phyloP scores from a whole-genome alignment of 129 eudicot genomes.

The Ambrosia trifida region DNA sequence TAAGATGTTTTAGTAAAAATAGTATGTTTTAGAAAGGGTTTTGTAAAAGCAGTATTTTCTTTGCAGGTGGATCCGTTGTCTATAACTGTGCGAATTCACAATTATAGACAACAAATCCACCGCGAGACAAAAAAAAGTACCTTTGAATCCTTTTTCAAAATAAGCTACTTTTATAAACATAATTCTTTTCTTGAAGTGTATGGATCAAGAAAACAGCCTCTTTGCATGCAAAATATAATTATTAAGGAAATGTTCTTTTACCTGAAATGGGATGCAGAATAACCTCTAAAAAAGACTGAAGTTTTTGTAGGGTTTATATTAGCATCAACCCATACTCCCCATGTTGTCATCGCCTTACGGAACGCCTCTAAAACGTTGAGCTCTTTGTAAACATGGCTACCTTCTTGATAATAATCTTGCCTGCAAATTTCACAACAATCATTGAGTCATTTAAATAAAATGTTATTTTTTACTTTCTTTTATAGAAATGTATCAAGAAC shows the following conservation, averaged over 20 bases:
- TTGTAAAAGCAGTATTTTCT: not conserved
- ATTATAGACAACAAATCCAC: no score
- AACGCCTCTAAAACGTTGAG: constrained; percentile 77
- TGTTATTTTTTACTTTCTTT: not conserved
- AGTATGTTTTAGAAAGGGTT: no score
- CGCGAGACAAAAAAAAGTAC: no score
- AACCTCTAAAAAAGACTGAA: constrained; percentile 84
- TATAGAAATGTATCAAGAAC: not conserved
- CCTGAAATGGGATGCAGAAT: constrained; percentile 95
- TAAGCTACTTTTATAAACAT: no score
- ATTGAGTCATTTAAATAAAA: not conserved
- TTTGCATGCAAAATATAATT: not conserved
- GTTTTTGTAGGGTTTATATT: constrained; percentile 66
- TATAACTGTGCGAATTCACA: not conserved
- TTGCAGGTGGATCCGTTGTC: not conserved
- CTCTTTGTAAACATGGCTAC: constrained; percentile 58
- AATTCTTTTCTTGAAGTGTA: not conserved
- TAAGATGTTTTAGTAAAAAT: no score
- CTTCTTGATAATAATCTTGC: constrained; percentile 69
- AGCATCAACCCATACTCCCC: constrained; percentile 93
- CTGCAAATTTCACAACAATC: constrained; percentile 37
- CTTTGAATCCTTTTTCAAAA: no score
- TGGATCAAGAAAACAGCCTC: not conserved
- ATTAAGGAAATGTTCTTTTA: constrained; percentile 10
- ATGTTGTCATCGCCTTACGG: constrained; percentile 81